Evolutionary conservation across 2,329 filamentous ascomycete genomes (phyloP).

Genomic region (Sclerotinia nivalis): DNA sequence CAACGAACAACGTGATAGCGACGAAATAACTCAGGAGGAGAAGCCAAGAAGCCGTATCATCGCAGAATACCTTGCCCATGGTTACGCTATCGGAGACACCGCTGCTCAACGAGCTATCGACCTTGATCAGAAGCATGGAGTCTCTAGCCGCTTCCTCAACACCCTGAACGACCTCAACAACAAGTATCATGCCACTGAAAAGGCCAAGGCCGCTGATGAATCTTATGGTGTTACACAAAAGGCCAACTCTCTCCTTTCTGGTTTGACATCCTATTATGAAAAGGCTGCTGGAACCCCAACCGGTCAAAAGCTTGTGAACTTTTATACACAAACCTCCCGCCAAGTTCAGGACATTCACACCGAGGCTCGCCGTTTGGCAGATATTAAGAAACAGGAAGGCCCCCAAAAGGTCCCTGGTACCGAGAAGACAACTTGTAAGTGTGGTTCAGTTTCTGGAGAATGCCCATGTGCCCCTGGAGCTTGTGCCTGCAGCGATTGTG

Average conservation of each 20-base stretch:
- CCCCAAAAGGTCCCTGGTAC: conserved; percentile 44
- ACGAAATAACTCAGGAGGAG: conserved; percentile 89
- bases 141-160: conserved; percentile 75
- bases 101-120: conserved; percentile 82
- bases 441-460: conserved; percentile 45
- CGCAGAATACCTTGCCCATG: conserved; percentile 94
- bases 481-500: conserved; percentile 50
- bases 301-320: conserved; percentile 81
- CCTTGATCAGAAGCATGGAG: conserved; percentile 86
- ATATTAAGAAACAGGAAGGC: conserved; percentile 72
- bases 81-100: conserved; percentile 71
- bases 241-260: conserved; percentile 63
- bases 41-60: conserved; percentile 93
- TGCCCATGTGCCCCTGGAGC: conserved; percentile 49
- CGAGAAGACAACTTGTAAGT: conserved; percentile 50
- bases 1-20: conserved; percentile 57
- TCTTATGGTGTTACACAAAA: conserved; percentile 79
- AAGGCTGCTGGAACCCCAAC: conserved; percentile 86
- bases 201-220: conserved; percentile 79
- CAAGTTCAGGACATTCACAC: conserved; percentile 92
- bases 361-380: conserved; percentile 84
- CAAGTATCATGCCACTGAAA: conserved; percentile 86
- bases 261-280: conserved; percentile 88
- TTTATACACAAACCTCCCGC: conserved; percentile 82
- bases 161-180: conserved; percentile 76